phyloP scores from a whole-genome alignment of 306 rosid species.

The Vigna angularis region DNA sequence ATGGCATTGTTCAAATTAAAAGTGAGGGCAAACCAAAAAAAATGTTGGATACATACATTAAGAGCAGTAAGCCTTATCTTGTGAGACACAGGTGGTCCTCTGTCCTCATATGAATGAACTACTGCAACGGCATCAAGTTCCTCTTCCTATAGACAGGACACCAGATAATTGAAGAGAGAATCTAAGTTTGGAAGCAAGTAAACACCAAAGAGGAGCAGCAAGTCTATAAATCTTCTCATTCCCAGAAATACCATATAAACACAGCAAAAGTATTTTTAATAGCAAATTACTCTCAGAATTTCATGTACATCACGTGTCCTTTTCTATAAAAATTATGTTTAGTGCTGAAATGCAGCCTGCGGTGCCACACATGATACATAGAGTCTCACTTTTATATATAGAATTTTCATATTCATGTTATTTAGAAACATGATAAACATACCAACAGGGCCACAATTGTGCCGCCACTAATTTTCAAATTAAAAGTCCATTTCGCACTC shows the following conservation, averaged over 20 bases:
- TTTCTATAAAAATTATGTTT: background rate
- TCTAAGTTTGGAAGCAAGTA: slow-evolving; percentile 38
- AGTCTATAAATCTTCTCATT: background rate
- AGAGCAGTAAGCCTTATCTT: slow-evolving; percentile 86
- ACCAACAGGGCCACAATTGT: background rate
- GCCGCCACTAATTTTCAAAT: slow-evolving; percentile 21
- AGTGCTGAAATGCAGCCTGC: slow-evolving; percentile 17
- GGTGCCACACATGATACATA: background rate
- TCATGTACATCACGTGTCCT: background rate
- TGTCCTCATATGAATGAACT: slow-evolving; percentile 91
- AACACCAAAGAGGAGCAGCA: slow-evolving; percentile 2
- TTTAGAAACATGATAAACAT: slow-evolving; percentile 4
- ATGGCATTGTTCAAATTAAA: slow-evolving; percentile 36
- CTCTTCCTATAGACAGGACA: slow-evolving; percentile 70
- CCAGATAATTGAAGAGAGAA: slow-evolving; percentile 30
- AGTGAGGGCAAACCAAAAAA: slow-evolving; percentile 30
- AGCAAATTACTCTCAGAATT: background rate
- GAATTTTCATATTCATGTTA: background rate
- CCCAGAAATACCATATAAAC: background rate
- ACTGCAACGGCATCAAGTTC: slow-evolving; percentile 75
- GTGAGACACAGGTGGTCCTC: slow-evolving; percentile 76
- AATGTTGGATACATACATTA: slow-evolving; percentile 59
- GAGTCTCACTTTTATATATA: background rate
- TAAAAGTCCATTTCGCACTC: background rate
- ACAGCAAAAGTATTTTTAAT: background rate